A percentile compares a stretch with the other conserved stretches of the same genome.
Conservation (phyloP, 2,329 filamentous ascomycete species). For the Remersonia thermophila region DNA sequence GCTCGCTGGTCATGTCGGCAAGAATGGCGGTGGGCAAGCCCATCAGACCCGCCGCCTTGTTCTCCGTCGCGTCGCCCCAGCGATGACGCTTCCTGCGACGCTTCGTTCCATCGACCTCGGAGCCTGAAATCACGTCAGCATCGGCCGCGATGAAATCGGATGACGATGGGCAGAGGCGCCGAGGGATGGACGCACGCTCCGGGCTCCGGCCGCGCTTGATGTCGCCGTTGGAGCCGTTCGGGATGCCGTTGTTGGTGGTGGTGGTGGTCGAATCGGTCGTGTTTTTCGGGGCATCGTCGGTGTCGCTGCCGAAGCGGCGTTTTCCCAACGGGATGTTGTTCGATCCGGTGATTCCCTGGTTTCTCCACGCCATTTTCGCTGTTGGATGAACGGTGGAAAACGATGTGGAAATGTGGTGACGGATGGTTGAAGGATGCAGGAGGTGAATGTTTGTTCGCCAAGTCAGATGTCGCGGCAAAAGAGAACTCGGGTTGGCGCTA, state of each 20-base stretch:
- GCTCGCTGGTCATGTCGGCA: slow-evolving; percentile 95
- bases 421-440: background rate
- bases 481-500: too few species aligned
- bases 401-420: background rate
- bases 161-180: background rate
- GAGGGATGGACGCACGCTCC: slow-evolving; percentile 46
- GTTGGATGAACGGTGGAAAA: background rate
- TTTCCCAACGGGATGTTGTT: slow-evolving; percentile 95
- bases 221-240: slow-evolving; percentile 26
- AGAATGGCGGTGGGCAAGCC: slow-evolving; percentile 91
- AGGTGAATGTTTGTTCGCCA: slow-evolving; percentile 1
- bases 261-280: slow-evolving; percentile 11
- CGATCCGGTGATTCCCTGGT: slow-evolving; percentile 83
- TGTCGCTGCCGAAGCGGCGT: slow-evolving; percentile 60
- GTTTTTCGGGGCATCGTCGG: slow-evolving; percentile 15
- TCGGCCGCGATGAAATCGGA: slow-evolving; percentile 6
- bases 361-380: slow-evolving; percentile 51
- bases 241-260: slow-evolving; percentile 13
- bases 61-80: slow-evolving; percentile 95
- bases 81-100: slow-evolving; percentile 97
- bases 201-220: slow-evolving; percentile 89
- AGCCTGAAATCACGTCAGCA: slow-evolving; percentile 26
- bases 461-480: background rate
- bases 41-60: slow-evolving; percentile 97
- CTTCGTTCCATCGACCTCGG: slow-evolving; percentile 61